phyloP scores from a whole-genome alignment of 345 rosid genomes.

The Boechera retrofracta region DNA sequence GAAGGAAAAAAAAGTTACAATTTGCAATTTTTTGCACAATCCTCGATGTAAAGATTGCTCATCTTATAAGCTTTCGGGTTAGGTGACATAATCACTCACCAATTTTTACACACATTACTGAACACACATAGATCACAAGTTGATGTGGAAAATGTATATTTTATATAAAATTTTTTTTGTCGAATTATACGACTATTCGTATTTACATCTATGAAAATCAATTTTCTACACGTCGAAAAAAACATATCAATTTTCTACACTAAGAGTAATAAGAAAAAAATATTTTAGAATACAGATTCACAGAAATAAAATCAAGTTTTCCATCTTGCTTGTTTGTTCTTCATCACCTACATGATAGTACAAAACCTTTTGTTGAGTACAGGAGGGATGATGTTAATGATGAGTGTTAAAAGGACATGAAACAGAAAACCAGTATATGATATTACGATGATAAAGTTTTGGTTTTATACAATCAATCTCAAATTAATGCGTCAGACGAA shows the following conservation, averaged over 20 bases:
- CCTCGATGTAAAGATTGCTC: constrained; percentile 37
- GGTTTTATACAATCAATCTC: neutral
- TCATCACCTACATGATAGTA: neutral
- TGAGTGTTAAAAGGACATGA: neutral
- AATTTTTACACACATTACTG: constrained; percentile 13
- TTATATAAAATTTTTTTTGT: neutral
- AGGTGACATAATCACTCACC: constrained; percentile 35
- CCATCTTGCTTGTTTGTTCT: neutral
- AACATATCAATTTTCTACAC: neutral
- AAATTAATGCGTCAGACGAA: neutral
- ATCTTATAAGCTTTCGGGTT: constrained; percentile 27
- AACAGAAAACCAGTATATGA: neutral
- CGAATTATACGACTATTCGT: neutral
- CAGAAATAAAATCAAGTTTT: neutral
- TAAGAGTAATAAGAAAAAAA: neutral
- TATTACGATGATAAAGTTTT: neutral
- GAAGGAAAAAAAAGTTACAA: constrained; percentile 14
- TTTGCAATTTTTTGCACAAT: constrained; percentile 23
- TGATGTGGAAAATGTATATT: constrained; percentile 17
- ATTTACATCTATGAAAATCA: neutral
- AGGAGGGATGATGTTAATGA: neutral
- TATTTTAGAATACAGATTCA: neutral
- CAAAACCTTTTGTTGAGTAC: neutral
- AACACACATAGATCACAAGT: constrained; percentile 32
- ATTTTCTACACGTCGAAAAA: neutral